Conservation (phyloP, 139 green algal genomes). For the Coelastrella sp. region DNA sequence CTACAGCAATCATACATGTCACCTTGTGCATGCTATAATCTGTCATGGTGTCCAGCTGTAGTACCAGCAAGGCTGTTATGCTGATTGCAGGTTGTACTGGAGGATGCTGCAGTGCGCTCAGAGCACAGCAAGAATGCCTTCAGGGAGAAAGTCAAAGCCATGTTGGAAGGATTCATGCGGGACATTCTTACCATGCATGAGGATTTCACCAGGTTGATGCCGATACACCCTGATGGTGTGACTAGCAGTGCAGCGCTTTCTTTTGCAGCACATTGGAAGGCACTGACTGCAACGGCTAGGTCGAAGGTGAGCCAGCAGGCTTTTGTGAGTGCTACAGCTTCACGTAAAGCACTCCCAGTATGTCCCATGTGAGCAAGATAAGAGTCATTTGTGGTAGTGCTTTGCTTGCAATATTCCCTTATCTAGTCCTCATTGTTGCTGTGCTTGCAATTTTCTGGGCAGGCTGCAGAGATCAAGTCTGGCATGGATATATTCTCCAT, state of each 20-base stretch:
- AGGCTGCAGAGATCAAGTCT: slow-evolving; percentile 75
- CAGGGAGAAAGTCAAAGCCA: slow-evolving; percentile 71
- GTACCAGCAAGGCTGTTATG: too few species aligned
- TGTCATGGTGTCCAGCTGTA: neutral
- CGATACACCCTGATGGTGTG: slow-evolving; percentile 52
- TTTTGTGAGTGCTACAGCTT: too few species aligned
- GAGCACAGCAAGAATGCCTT: slow-evolving; percentile 88
- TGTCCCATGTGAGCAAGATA: too few species aligned
- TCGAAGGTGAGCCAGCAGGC: slow-evolving; percentile 42
- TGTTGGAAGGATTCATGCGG: slow-evolving; percentile 86
- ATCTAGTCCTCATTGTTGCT: too few species aligned
- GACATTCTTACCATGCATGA: slow-evolving; percentile 71
- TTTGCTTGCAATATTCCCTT: too few species aligned
- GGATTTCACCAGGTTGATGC: slow-evolving; percentile 70
- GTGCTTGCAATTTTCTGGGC: neutral
- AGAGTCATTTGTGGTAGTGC: too few species aligned
- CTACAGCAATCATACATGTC: too few species aligned
- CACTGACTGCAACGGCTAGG: slow-evolving; percentile 44
- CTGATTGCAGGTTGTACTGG: slow-evolving; percentile 58
- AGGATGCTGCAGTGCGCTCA: slow-evolving; percentile 68
- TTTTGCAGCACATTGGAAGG: slow-evolving; percentile 48
- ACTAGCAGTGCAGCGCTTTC: slow-evolving; percentile 21
- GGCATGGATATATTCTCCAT: slow-evolving; percentile 94
- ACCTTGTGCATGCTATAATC: neutral
- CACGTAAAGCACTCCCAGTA: too few species aligned